A percentile compares a stretch with the other conserved stretches of the same genome.
Conservation (phyloP, 2,329 filamentous ascomycete genomes). For the Daldinia eschscholtzii region DNA sequence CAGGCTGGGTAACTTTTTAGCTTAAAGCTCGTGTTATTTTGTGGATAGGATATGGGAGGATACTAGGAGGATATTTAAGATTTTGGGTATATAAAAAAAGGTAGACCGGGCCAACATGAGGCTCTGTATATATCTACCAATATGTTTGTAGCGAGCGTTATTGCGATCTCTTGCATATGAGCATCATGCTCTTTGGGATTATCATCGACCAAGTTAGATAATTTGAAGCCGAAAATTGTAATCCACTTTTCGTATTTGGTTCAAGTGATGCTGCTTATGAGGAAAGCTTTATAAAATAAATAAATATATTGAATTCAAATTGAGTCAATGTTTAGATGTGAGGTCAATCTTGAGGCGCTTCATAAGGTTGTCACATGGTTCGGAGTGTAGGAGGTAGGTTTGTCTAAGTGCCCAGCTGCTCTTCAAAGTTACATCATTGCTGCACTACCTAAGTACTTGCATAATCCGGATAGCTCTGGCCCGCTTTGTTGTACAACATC, state of each 20-base stretch:
- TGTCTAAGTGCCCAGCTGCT: neutral
- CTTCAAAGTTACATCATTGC: constrained; percentile 9
- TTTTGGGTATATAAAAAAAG: constrained; percentile 9
- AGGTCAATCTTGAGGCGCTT: constrained; percentile 3
- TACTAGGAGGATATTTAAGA: constrained; percentile 1
- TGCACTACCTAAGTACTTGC: constrained; percentile 8
- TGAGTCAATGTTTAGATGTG: constrained; percentile 2
- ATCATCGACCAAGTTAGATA: neutral
- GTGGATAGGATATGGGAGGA: constrained; percentile 7
- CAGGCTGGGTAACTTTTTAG: constrained; percentile 7
- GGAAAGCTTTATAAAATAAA: neutral
- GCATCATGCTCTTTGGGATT: constrained; percentile 2
- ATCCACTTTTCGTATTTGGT: neutral
- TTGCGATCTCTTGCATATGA: neutral
- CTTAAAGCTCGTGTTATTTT: constrained; percentile 1
- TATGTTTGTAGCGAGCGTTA: neutral
- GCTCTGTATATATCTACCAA: constrained; percentile 8
- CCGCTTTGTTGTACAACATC: constrained; percentile 11
- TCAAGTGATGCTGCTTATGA: neutral
- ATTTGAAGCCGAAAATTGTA: constrained; percentile 1
- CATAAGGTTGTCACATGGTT: neutral
- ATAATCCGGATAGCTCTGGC: neutral
- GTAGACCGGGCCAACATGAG: constrained; percentile 1
- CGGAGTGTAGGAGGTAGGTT: neutral
- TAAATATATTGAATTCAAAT: neutral